Evolutionary conservation across 2,329 filamentous ascomycete genomes (phyloP).

Genomic region (Trichoderma arundinaceum): DNA sequence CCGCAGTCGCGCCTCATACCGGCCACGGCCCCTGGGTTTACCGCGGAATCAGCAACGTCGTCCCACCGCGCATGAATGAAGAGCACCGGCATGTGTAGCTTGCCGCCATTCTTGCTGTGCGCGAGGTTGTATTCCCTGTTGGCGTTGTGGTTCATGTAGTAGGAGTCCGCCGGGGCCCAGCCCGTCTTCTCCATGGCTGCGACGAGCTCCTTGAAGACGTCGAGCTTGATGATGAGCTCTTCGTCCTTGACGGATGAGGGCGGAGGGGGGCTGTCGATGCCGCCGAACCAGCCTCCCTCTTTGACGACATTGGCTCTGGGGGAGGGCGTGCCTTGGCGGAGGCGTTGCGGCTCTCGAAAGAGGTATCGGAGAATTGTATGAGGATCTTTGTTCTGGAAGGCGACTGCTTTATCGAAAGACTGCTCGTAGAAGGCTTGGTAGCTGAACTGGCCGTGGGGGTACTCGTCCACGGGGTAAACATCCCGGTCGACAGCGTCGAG

Average conservation of each 20-base stretch:
- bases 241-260: background rate
- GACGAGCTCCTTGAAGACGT: slow-evolving; percentile 35
- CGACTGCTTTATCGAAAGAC: slow-evolving; percentile 36
- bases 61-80: slow-evolving; percentile 48
- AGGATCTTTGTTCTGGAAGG: slow-evolving; percentile 35
- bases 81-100: slow-evolving; percentile 45
- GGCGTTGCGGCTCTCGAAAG: background rate
- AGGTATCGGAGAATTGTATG: slow-evolving; percentile 32
- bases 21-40: slow-evolving; percentile 42
- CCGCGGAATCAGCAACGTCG: slow-evolving; percentile 44
- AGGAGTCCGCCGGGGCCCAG: slow-evolving; percentile 39
- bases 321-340: slow-evolving; percentile 23
- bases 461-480: slow-evolving; percentile 52
- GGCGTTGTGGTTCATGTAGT: slow-evolving; percentile 50
- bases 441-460: slow-evolving; percentile 44
- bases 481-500: slow-evolving; percentile 49
- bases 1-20: slow-evolving; percentile 44
- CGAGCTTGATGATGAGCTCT: slow-evolving; percentile 23
- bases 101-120: slow-evolving; percentile 35
- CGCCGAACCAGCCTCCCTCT: slow-evolving; percentile 28
- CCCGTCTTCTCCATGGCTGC: slow-evolving; percentile 48
- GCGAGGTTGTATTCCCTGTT: slow-evolving; percentile 48
- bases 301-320: slow-evolving; percentile 24
- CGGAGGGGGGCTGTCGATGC: slow-evolving; percentile 30
- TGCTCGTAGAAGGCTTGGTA: slow-evolving; percentile 41